These are phyloP conservation scores for Auricularia sp. DNA, from an alignment of 768 basidiomycete genomes.

Conservation along the genomic window DNA sequence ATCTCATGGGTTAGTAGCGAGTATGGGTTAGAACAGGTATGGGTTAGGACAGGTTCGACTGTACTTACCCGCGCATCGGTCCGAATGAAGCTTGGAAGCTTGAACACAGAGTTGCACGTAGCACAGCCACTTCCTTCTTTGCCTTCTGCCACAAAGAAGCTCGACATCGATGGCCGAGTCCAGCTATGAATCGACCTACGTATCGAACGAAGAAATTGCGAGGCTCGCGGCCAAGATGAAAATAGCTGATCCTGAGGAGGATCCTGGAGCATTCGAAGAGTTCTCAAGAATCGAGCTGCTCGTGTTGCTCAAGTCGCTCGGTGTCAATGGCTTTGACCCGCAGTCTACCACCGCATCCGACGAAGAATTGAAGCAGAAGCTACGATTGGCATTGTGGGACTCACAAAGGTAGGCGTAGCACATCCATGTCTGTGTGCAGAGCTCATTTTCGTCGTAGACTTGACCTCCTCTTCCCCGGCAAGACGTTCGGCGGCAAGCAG, in stretches of 20 bases:
- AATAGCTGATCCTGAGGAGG: neutral
- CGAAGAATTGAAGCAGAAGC: neutral
- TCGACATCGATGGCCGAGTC: too few relatives aligned
- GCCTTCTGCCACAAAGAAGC: too few relatives aligned
- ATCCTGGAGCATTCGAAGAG: neutral
- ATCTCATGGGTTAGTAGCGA: too few relatives aligned
- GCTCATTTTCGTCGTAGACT: neutral
- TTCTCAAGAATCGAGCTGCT: neutral
- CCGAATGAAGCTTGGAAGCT: too few relatives aligned
- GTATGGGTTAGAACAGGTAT: too few relatives aligned
- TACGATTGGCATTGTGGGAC: neutral
- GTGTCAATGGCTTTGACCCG: neutral
- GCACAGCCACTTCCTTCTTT: too few relatives aligned
- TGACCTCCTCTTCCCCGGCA: neutral
- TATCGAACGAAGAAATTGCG: neutral
- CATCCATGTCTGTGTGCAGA: too few relatives aligned
- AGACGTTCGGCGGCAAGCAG: neutral
- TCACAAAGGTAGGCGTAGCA: neutral
- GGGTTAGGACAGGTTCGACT: too few relatives aligned
- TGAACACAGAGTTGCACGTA: too few relatives aligned
- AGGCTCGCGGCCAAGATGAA: neutral
- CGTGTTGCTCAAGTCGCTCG: neutral
- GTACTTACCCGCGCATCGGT: too few relatives aligned
- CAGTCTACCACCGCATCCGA: neutral
- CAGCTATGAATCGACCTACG: too few relatives aligned